Evolutionary conservation across 2,329 filamentous ascomycete genomes (phyloP).

Genomic region (Sphaceloma murrayae): DNA sequence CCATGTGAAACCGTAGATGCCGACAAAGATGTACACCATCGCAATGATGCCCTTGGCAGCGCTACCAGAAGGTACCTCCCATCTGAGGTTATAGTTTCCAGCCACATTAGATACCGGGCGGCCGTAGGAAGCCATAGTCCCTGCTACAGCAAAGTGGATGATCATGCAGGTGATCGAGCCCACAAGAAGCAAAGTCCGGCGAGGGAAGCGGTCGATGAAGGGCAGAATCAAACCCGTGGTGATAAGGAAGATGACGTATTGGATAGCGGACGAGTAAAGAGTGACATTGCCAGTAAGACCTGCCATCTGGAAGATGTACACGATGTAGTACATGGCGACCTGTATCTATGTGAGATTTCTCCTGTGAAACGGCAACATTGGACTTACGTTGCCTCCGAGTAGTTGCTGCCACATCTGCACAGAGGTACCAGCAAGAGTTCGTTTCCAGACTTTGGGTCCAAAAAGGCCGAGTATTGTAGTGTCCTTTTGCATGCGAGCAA

Average conservation of each 20-base stretch:
- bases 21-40: conserved; percentile 54
- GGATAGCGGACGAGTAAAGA: conserved; percentile 31
- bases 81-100: conserved; percentile 42
- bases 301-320: conserved; percentile 52
- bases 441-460: conserved; percentile 46
- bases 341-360: conserved; percentile 1
- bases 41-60: conserved; percentile 51
- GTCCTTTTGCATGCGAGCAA: conserved; percentile 33
- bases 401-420: conserved; percentile 50
- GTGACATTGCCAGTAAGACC: conserved; percentile 44
- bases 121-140: conserved; percentile 36
- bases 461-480: conserved; percentile 36
- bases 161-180: conserved; percentile 35
- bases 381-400: conserved; percentile 30
- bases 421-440: conserved; percentile 46
- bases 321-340: conserved; percentile 39
- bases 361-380: conserved; percentile 29
- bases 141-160: conserved; percentile 41
- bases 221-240: conserved; percentile 33
- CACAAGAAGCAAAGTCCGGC: conserved; percentile 33
- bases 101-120: conserved; percentile 34
- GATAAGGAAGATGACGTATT: conserved; percentile 36
- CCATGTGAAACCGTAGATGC: conserved; percentile 53
- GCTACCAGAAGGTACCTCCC: conserved; percentile 37
- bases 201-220: conserved; percentile 32